phyloP scores from a whole-genome alignment of 1,284 basidiomycete species.

The Ustilago lituana region DNA sequence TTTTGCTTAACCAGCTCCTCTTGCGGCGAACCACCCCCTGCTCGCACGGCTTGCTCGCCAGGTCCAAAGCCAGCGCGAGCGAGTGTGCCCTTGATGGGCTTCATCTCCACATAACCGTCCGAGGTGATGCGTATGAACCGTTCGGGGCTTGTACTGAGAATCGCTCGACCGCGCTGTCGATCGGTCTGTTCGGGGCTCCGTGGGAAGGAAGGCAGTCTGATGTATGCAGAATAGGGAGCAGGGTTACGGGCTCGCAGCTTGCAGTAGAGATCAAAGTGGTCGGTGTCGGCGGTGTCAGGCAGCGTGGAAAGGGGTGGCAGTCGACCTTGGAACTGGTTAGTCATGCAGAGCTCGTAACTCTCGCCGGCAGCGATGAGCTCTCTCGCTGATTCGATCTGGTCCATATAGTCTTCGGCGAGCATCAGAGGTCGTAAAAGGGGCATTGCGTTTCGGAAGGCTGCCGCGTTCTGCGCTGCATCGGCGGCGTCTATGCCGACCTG shows the following conservation, averaged over 20 bases:
- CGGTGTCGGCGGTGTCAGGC: constrained; percentile 14
- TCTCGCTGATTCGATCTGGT: constrained; percentile 78
- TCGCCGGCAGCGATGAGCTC: constrained; percentile 83
- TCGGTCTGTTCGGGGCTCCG: background rate
- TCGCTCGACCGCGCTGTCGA: constrained; percentile 71
- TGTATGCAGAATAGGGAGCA: constrained; percentile 87
- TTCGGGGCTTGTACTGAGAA: constrained; percentile 83
- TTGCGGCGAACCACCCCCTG: constrained; percentile 13
- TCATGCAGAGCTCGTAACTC: constrained; percentile 95
- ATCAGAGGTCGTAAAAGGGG: constrained; percentile 21
- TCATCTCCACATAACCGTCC: constrained; percentile 78
- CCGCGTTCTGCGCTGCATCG: constrained; percentile 12
- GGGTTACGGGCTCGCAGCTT: constrained; percentile 76
- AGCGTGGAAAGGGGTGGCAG: constrained; percentile 35
- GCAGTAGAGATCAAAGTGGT: constrained; percentile 60
- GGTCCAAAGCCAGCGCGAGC: constrained; percentile 59
- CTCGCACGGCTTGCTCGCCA: constrained; percentile 51
- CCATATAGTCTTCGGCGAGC: constrained; percentile 73
- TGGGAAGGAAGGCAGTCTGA: constrained; percentile 75
- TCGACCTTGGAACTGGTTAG: constrained; percentile 73
- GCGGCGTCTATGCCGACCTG: background rate
- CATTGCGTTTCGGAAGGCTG: constrained; percentile 41
- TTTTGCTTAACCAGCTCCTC: constrained; percentile 37
- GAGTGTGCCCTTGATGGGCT: constrained; percentile 89
- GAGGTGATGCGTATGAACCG: constrained; percentile 87